phyloP scores from a whole-genome alignment of 2,329 filamentous ascomycete species.

The Fusarium staphyleae region DNA sequence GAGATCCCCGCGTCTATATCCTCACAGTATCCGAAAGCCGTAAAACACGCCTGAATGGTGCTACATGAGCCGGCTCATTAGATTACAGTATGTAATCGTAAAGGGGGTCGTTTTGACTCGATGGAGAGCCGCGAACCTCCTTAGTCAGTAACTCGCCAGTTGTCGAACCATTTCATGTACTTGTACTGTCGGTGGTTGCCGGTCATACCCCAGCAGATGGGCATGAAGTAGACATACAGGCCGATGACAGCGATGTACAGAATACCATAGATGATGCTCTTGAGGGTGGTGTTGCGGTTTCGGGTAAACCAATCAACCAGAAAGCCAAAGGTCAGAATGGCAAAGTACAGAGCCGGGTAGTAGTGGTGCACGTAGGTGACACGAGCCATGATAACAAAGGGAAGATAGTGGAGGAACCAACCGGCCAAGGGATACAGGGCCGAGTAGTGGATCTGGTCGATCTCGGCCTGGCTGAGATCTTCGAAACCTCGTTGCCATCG shows the following conservation, averaged over 20 bases:
- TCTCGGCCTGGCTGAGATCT: conserved; percentile 79
- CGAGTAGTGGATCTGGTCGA: conserved; percentile 94
- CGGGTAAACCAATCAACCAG: conserved; percentile 82
- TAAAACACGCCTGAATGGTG: conserved; percentile 18
- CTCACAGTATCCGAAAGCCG: conserved; percentile 22
- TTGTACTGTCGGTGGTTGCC: conserved; percentile 83
- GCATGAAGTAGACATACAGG: conserved; percentile 89
- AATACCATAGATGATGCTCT: conserved; percentile 73
- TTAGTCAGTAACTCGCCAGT: conserved; percentile 81
- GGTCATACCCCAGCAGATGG: conserved; percentile 95
- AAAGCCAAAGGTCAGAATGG: conserved; percentile 89
- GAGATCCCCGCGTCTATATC: conserved; percentile 35
- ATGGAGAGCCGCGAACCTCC: not conserved
- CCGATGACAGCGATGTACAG: conserved; percentile 79
- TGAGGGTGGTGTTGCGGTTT: conserved; percentile 67
- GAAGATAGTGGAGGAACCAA: conserved; percentile 96
- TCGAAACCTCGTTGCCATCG: conserved; percentile 95
- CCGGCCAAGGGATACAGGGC: conserved; percentile 90
- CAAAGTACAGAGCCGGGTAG: conserved; percentile 97
- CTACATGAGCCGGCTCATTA: conserved; percentile 22
- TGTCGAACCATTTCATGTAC: conserved; percentile 92
- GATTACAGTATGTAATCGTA: conserved; percentile 24
- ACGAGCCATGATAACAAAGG: conserved; percentile 96
- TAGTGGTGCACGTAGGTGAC: conserved; percentile 99
- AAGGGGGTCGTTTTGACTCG: conserved; percentile 13